Base-by-base conservation (phyloP, 768 basidiomycete species). In the Leccinum rimulosum region DNA sequence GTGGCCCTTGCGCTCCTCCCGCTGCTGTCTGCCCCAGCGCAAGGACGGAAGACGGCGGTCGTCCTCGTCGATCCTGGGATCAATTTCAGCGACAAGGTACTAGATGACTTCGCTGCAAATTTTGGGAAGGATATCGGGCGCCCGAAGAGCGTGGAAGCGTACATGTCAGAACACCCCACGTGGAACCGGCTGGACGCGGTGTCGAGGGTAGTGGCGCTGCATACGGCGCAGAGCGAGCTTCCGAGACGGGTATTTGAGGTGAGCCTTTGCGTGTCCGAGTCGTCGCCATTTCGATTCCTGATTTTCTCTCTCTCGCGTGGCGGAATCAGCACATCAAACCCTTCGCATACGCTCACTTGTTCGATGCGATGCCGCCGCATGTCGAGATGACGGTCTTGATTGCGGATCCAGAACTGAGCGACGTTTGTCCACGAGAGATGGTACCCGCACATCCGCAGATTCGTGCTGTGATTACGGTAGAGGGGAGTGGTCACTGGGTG, bases 41-140 rank as follows among this genome's bases (percentile, higher is more conserved):
- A 14, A 40, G 31, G n/a, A 30, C 33, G 40, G 31, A 59, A 54
- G 36, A 58, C 56, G 6, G 35, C 52, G 7, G 55, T 57, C 2
- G 22, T 65, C 25, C 63, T 68, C 49, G 58, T 67, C 11, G 66
- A 67, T 28, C 60, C 66, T 6, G 55, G 3, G 22, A 52, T 65
- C 50, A 49, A 62, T 5, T 33, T 61, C 36, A 22, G 45, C 22
- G 52, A 50, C 2, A 25, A 57, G 33, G 19, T 38, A 30, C 19
- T 60, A 28, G 57, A 59, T 19, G 50, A 6, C 10, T 50, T 56
- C 17, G 61, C 14, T 17, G 25, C 4, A 10, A 15, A 7, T 8
- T 19, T 6, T 6, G 33, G 50, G 14, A n/a, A 25, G 9, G 36
- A 57, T 33, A 55, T 61, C 38, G 17, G 14, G 6, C 30, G 53